Conservation (phyloP, 2,329 filamentous ascomycete species). For the Clarireedia homoeocarpa region DNA sequence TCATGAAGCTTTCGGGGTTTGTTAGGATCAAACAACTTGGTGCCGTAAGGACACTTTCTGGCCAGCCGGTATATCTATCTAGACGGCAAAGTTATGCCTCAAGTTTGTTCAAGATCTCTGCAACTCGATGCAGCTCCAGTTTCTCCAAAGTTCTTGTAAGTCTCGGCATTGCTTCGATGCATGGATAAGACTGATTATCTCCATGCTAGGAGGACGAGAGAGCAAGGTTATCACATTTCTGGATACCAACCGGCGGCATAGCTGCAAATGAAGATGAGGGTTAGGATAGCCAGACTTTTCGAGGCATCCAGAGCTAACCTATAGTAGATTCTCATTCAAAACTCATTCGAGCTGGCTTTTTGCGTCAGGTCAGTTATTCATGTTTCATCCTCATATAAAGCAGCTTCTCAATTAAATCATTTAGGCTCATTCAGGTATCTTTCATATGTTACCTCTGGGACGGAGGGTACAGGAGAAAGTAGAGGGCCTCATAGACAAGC, state of each 20-base stretch:
- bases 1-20: no score
- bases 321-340: conserved; percentile 55
- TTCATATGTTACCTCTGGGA: conserved; percentile 84
- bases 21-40: no score
- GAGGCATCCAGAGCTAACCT: conserved; percentile 1
- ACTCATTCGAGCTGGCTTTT: conserved; percentile 62
- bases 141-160: no score
- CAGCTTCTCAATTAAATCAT: background rate
- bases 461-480: conserved; percentile 83
- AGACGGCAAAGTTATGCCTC: no score
- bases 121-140: no score
- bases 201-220: conserved; percentile 39
- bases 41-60: no score
- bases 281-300: conserved; percentile 21
- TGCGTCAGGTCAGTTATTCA: conserved; percentile 54
- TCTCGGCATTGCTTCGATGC: background rate
- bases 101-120: no score
- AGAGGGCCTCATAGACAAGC: conserved; percentile 74
- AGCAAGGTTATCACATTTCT: conserved; percentile 63
- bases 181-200: no score
- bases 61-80: no score
- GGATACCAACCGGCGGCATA: conserved; percentile 69
- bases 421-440: conserved; percentile 79
- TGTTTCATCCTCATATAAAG: background rate
- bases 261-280: conserved; percentile 48